Evolutionary conservation across 345 rosid species (phyloP), one percentile per base, ranked within the genome.

Genomic region (Salix brachista): DNA sequence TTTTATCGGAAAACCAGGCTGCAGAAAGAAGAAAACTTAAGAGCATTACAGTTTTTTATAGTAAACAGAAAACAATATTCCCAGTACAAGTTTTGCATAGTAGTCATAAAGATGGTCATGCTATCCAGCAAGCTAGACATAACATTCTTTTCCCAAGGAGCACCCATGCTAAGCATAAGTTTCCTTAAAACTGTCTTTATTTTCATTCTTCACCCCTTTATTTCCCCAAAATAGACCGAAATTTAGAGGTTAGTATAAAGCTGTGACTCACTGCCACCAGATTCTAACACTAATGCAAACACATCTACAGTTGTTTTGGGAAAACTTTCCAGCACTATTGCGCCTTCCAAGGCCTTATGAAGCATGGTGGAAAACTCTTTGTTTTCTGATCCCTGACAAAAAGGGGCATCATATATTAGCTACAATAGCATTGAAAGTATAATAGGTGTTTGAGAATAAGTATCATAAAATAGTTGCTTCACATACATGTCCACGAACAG

Each of bases 261-360:
- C 52, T 7, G 67, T 28, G 58, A 87, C 99, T 91, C 87, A 96
- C 98, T 84, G 86, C 99, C 99, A 73, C 97, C 98, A 79, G 98
- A 93, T 84, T 93, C 98, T 88, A 96, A 86, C 64, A 93, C 97
- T 82, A 96, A 83, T 0, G 97, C 99, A 83, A 93, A 96, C 64
- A 96, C 94, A 84, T 96, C 98, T 28, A 92, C 98, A 2, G 99
- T 93, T 68, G 99, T 90, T 86, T 96, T 93, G 11, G 98, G 99
- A 75, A 93, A 93, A 65, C 92, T 83, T 88, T 96, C 97, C 84
- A 84, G 81, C 65, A 92, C 90, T 73, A 94, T 87, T 30, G 92
- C 92, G 60, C 97, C 97, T 83, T 96, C 97, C 84, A 96, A 81
- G 32, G 99, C 91, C 85, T 96, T 96, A 81, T 89, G 94, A 86